phyloP scores from a whole-genome alignment of 371 early-diverging fungal species.

The Mucor indicus region DNA sequence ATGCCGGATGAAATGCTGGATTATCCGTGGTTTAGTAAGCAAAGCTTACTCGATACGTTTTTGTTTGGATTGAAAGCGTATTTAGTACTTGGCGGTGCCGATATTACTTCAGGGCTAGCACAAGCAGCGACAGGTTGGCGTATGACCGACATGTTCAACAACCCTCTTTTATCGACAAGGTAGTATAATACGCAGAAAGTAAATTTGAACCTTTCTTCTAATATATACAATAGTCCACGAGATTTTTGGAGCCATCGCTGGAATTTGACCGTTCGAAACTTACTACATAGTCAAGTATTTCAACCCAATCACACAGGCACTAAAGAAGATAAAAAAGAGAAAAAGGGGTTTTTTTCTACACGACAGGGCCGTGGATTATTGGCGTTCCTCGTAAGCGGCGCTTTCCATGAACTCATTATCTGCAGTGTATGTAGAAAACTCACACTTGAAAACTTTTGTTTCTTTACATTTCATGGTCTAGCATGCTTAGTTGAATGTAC shows the following conservation, averaged over 20 bases:
- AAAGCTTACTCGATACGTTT: conserved; percentile 13
- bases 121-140: conserved; percentile 13
- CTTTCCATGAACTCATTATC: conserved; percentile 31
- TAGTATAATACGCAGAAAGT: conserved; percentile 2
- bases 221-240: no score
- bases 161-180: conserved; percentile 17
- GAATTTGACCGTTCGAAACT: conserved; percentile 30
- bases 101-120: conserved; percentile 10
- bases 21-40: conserved; percentile 11
- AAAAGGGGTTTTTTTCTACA: not conserved
- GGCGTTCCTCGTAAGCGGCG: conserved; percentile 29
- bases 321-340: not conserved
- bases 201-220: no score
- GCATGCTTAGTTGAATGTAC: conserved; percentile 18
- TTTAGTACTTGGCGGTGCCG: conserved; percentile 12
- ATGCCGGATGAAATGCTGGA: conserved; percentile 11
- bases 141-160: conserved; percentile 25
- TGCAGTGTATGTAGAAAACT: conserved; percentile 26
- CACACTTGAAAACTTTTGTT: conserved; percentile 34
- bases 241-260: conserved; percentile 46
- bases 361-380: conserved; percentile 20
- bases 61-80: conserved; percentile 18
- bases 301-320: no score
- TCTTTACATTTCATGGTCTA: conserved; percentile 31
- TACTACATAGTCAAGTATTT: conserved; percentile 25